phyloP scores from a whole-genome alignment of 1,139 yeast genomes.

The Pichia sorboxylosa region DNA sequence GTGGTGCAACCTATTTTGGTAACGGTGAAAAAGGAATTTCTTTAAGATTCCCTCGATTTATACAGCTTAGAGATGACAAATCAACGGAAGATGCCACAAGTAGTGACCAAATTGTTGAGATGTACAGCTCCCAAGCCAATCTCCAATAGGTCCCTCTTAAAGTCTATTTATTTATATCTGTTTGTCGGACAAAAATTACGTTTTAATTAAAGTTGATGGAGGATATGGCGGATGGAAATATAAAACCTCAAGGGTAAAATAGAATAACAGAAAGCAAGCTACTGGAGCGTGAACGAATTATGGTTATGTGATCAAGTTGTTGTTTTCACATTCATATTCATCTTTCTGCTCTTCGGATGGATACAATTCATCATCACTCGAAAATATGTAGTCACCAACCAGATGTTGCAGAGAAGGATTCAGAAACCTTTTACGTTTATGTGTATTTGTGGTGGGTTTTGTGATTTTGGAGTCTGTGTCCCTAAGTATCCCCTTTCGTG shows the following conservation, averaged over 20 bases:
- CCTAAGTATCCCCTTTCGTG: neutral
- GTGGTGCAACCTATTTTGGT: constrained; percentile 67
- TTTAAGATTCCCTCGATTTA: constrained; percentile 80
- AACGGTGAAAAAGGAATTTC: constrained; percentile 61
- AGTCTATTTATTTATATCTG: no score
- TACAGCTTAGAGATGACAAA: constrained; percentile 81
- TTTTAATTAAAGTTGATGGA: no score
- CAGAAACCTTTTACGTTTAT: constrained; percentile 4
- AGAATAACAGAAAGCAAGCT: no score
- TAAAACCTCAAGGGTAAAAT: no score
- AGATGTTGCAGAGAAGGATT: constrained; percentile 16
- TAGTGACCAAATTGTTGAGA: constrained; percentile 81
- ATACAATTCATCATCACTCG: constrained; percentile 4
- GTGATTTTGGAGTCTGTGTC: constrained; percentile 4
- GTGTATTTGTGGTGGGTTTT: constrained; percentile 1
- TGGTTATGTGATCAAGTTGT: no score
- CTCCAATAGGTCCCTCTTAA: constrained; percentile 12
- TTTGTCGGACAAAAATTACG: no score
- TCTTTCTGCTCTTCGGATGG: neutral
- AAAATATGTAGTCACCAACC: constrained; percentile 10
- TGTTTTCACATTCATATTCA: no score
- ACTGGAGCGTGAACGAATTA: no score
- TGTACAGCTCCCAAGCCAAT: constrained; percentile 66
- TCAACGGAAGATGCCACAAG: constrained; percentile 81
- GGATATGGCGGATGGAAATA: no score